Percentiles rank a stretch among this genome's conserved stretches.
Evolutionary conservation across 1,139 yeast species (phyloP).

Genomic region (Protomyces arabidopsidicola): DNA sequence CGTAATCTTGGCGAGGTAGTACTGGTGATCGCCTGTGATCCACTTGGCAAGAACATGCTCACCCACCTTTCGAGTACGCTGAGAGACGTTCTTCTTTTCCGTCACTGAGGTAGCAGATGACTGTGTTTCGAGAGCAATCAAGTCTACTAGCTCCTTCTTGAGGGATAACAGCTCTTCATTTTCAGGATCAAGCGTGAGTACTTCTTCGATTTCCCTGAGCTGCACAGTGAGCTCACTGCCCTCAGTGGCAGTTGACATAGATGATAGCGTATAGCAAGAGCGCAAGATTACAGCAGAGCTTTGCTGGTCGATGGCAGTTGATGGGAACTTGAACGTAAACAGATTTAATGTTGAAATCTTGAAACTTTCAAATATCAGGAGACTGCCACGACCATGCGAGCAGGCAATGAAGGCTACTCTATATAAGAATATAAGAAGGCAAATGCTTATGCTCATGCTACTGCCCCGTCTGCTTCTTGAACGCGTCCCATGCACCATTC

Average conservation of each 20-base stretch:
- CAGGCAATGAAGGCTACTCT: too few relatives aligned
- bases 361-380: too few relatives aligned
- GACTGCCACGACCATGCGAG: too few relatives aligned
- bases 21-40: conserved; percentile 37
- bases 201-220: conserved; percentile 38
- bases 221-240: conserved; percentile 40
- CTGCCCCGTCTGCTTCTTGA: conserved; percentile 56
- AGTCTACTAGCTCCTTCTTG: conserved; percentile 39
- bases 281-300: too few relatives aligned
- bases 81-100: not conserved
- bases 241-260: conserved; percentile 33
- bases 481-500: conserved; percentile 87
- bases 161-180: conserved; percentile 38
- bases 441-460: not conserved
- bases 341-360: too few relatives aligned
- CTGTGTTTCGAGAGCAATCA: conserved; percentile 33
- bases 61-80: conserved; percentile 34
- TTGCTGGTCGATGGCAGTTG: too few relatives aligned
- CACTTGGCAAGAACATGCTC: conserved; percentile 36
- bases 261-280: not conserved
- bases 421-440: too few relatives aligned
- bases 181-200: conserved; percentile 38
- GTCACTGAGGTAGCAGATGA: not conserved
- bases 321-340: too few relatives aligned
- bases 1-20: conserved; percentile 37